Conservation (phyloP, 352 stramenopile species). For the Globisporangium cylindrosporum region DNA sequence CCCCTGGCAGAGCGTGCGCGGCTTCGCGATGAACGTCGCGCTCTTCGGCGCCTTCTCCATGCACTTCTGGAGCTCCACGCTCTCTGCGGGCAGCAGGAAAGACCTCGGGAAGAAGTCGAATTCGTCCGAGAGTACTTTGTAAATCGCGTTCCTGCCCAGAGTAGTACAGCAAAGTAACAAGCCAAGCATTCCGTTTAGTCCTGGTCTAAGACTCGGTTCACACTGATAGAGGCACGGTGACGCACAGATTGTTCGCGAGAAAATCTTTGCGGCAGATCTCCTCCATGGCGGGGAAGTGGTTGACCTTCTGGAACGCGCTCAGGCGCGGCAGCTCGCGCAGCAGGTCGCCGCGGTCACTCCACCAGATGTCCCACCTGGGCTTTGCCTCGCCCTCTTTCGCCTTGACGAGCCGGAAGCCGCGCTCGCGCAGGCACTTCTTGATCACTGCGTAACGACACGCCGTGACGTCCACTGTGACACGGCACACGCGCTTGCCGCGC, state of each 20-base stretch:
- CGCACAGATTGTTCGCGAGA: constrained; percentile 47
- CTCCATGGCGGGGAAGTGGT: constrained; percentile 56
- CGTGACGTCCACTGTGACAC: constrained; percentile 38
- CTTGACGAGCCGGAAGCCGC: constrained; percentile 41
- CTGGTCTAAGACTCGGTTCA: not conserved
- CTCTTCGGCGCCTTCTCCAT: constrained; percentile 35
- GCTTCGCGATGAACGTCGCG: constrained; percentile 46
- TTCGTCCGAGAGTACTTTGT: constrained; percentile 32
- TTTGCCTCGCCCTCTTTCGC: constrained; percentile 19
- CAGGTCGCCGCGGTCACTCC: constrained; percentile 43
- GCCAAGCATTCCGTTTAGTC: not conserved
- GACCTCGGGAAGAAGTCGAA: constrained; percentile 44
- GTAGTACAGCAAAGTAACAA: not conserved
- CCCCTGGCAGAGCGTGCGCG: constrained; percentile 36
- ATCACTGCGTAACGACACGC: constrained; percentile 46
- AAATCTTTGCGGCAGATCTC: constrained; percentile 60
- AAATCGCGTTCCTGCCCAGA: constrained; percentile 34
- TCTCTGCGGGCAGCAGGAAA: constrained; percentile 36
- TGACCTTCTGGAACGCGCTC: constrained; percentile 48
- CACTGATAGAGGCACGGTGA: not conserved
- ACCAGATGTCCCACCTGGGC: constrained; percentile 50
- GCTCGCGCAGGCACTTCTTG: constrained; percentile 33
- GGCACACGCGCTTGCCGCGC: constrained; percentile 12
- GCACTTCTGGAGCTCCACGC: constrained; percentile 28
- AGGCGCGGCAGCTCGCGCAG: constrained; percentile 38